Evolutionary conservation across 2,329 filamentous ascomycete genomes (phyloP).

Genomic region (Monosporascus sp.): DNA sequence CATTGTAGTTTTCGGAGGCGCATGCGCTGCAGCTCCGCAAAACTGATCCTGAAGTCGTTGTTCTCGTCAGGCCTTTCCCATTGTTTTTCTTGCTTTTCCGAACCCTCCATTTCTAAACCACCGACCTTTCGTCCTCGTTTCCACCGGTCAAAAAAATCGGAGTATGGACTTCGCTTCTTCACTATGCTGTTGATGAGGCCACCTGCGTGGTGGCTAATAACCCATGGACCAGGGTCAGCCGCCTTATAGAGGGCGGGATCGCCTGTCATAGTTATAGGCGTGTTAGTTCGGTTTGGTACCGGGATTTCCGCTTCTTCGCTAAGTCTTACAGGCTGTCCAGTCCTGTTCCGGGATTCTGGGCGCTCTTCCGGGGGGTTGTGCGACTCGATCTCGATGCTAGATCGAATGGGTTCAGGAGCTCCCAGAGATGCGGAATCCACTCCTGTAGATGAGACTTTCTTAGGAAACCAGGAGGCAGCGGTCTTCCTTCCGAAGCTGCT

Average conservation of each 20-base stretch:
- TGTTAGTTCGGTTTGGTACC: background rate
- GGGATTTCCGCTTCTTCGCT: no score
- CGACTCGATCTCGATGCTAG: background rate
- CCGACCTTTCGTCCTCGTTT: background rate
- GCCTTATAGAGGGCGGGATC: background rate
- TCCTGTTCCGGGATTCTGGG: background rate
- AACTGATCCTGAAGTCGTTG: background rate
- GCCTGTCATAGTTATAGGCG: background rate
- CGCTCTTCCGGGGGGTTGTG: background rate
- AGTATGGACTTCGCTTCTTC: background rate
- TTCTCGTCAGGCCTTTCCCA: background rate
- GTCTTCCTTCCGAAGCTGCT: no score
- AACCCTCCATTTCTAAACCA: background rate
- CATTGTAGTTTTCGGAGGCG: conserved; percentile 8
- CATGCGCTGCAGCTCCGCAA: conserved; percentile 12
- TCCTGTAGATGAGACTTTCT: no score
- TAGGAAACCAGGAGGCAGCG: no score
- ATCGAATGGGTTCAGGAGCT: no score
- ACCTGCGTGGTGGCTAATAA: background rate
- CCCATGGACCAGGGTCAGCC: background rate
- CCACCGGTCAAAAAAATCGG: background rate
- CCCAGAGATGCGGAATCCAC: no score
- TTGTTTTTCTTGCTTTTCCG: background rate
- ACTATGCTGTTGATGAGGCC: background rate
- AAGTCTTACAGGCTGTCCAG: background rate